phyloP scores from a whole-genome alignment of 1,139 yeast genomes.

The Magnusiomyces sp. region DNA sequence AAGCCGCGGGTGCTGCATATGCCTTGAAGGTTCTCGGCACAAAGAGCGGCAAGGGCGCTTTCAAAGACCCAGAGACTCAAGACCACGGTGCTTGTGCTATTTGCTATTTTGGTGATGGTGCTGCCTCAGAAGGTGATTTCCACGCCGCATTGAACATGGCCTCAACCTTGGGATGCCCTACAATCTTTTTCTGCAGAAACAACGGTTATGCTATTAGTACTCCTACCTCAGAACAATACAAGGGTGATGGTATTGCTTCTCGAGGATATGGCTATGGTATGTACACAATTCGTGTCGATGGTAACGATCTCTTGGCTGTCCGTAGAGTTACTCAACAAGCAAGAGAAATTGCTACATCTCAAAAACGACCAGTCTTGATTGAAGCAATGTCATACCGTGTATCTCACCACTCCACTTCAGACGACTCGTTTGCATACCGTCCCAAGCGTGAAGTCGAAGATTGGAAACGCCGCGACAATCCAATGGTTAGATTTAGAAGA shows the following conservation, averaged over 20 bases:
- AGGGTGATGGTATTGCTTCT: constrained; percentile 33
- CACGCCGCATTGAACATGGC: constrained; percentile 34
- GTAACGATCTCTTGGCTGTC: constrained; percentile 32
- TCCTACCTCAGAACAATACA: constrained; percentile 31
- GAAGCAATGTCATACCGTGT: constrained; percentile 34
- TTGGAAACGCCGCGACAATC: constrained; percentile 33
- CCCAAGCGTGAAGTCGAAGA: constrained; percentile 31
- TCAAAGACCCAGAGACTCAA: constrained; percentile 11
- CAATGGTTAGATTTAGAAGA: constrained; percentile 30
- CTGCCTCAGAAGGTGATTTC: constrained; percentile 34
- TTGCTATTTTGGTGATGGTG: constrained; percentile 34
- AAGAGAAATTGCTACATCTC: constrained; percentile 26
- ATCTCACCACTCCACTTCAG: constrained; percentile 34
- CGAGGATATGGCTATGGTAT: constrained; percentile 33
- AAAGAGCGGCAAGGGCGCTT: neutral
- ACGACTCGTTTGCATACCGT: constrained; percentile 34
- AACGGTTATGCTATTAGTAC: constrained; percentile 34
- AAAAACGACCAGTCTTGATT: constrained; percentile 29
- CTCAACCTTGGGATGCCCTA: constrained; percentile 32
- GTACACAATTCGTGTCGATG: constrained; percentile 32
- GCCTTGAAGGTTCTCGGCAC: constrained; percentile 27
- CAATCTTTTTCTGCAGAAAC: constrained; percentile 31
- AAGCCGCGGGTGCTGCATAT: constrained; percentile 34
- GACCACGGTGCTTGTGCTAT: constrained; percentile 21
- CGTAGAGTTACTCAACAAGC: constrained; percentile 28